Base-by-base conservation (phyloP, 2,329 filamentous ascomycete species). In the Massarina eburnea region DNA sequence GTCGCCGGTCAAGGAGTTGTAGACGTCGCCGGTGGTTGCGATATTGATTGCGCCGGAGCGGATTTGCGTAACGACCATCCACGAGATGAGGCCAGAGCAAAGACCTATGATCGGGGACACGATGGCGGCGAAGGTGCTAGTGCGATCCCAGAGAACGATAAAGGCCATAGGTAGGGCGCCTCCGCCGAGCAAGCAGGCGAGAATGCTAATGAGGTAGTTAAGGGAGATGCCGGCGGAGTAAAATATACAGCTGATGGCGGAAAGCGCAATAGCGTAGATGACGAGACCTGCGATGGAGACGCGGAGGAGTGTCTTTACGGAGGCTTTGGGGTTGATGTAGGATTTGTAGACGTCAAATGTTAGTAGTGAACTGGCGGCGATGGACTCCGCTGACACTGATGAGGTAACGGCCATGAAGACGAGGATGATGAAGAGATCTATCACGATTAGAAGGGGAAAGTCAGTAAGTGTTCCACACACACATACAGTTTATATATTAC, bases 341-440 rank as follows among this genome's bases (percentile, higher is more conserved):
- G 62, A 65, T 50, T 70, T 67, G 61, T 70, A 71, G 17, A 70
- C 54, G 45, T 70, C 67, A 46, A 66, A 70, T 1, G 67, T 67
- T 8, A 64, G 48, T 1, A 70, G 53, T 0, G 64, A 59, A 12
- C 58, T 59, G 1, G 66, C 64, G 1, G 65, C 62, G 36, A 69
- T 67, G 17, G 64, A 55, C 39, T 70, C 66, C 5, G 66, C 57
- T 4, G 65, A 68, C 4, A 49, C 38, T 4, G 45, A 20, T 8
- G 40, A 45, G 3, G 52, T 55, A 17, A 55, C 43, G 10, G 49
- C 46, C 52, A 52, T 55, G 39, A 55, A 55, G 6, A 49, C 32
- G 30, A 55, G 48, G 14, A 55, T 17, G 4, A 55, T 14, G 24
- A 50, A 45, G 6, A 41, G 27, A 17, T 39, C n/a, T n/a, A n/a